phyloP scores from a whole-genome alignment of 2,329 filamentous ascomycete genomes.

The Apiospora kogelbergensis region DNA sequence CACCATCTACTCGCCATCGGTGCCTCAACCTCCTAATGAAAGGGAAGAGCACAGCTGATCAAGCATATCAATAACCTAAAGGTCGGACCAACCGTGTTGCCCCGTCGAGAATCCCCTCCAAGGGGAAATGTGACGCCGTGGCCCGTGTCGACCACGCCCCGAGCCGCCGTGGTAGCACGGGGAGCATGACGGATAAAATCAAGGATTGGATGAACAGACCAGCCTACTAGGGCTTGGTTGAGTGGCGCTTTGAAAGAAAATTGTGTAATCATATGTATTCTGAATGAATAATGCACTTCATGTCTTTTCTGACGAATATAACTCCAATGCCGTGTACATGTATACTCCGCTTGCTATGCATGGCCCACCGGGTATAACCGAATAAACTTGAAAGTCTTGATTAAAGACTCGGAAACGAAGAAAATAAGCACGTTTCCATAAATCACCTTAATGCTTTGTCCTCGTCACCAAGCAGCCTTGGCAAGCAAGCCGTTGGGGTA shows the following conservation, averaged over 20 bases:
- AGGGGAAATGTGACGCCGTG: slow-evolving; percentile 25
- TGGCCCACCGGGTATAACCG: background rate
- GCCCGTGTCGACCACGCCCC: slow-evolving; percentile 27
- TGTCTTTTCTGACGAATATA: background rate
- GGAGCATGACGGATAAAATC: slow-evolving; percentile 26
- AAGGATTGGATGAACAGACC: slow-evolving; percentile 29
- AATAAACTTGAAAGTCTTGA: background rate
- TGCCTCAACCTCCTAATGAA: too few species aligned
- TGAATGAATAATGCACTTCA: background rate
- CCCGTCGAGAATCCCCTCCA: slow-evolving; percentile 25
- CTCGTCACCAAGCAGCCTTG: slow-evolving; percentile 60
- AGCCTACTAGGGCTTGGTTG: slow-evolving; percentile 21
- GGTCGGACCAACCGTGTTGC: slow-evolving; percentile 32
- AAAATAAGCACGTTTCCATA: background rate
- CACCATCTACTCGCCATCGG: background rate
- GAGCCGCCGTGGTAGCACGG: slow-evolving; percentile 26
- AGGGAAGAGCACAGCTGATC: background rate
- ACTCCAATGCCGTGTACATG: background rate
- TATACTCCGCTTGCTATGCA: background rate
- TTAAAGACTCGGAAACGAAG: background rate
- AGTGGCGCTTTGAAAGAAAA: too few species aligned
- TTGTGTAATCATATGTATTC: background rate
- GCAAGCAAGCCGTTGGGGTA: slow-evolving; percentile 58
- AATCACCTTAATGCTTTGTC: too few species aligned
- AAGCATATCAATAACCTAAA: slow-evolving; percentile 16